Evolutionary conservation across 352 stramenopile species (phyloP).

Genomic region (Pythium phragmiticola): DNA sequence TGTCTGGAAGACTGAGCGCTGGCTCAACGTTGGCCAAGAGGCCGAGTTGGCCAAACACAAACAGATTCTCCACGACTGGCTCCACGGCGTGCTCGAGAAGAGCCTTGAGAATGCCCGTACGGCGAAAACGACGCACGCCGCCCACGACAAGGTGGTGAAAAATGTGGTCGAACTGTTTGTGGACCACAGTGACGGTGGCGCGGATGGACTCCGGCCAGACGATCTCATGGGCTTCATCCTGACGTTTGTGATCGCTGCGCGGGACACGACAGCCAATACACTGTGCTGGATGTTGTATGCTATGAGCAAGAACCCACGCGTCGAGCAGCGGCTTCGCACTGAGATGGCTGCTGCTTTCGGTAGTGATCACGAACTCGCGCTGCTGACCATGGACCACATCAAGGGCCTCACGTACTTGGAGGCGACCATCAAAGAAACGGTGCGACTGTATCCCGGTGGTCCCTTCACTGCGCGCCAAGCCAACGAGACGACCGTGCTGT

Average conservation of each 20-base stretch:
- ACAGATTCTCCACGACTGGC: constrained; percentile 35
- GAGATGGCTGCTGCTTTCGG: no score
- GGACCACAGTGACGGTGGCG: constrained; percentile 15
- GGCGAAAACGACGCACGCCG: constrained; percentile 15
- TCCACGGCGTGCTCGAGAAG: constrained; percentile 33
- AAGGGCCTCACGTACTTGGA: constrained; percentile 58
- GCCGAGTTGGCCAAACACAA: constrained; percentile 32
- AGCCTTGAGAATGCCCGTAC: constrained; percentile 39
- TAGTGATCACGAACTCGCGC: background rate
- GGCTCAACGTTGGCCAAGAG: constrained; percentile 43
- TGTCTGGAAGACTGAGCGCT: constrained; percentile 57
- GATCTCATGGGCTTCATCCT: constrained; percentile 73
- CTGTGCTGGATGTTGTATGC: constrained; percentile 78
- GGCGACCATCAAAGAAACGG: constrained; percentile 55
- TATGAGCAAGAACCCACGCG: constrained; percentile 55
- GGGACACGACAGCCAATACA: constrained; percentile 75
- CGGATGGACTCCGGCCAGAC: constrained; percentile 33
- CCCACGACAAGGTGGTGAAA: constrained; percentile 23
- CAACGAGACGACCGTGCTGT: constrained; percentile 51
- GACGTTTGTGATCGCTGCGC: constrained; percentile 62
- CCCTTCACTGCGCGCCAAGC: constrained; percentile 57
- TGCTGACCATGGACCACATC: constrained; percentile 42
- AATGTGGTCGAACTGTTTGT: constrained; percentile 36
- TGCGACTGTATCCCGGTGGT: constrained; percentile 58
- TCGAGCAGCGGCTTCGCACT: constrained; percentile 40